Base-by-base conservation (phyloP, 1,284 basidiomycete species). In the Taiwanofungus camphoratus region DNA sequence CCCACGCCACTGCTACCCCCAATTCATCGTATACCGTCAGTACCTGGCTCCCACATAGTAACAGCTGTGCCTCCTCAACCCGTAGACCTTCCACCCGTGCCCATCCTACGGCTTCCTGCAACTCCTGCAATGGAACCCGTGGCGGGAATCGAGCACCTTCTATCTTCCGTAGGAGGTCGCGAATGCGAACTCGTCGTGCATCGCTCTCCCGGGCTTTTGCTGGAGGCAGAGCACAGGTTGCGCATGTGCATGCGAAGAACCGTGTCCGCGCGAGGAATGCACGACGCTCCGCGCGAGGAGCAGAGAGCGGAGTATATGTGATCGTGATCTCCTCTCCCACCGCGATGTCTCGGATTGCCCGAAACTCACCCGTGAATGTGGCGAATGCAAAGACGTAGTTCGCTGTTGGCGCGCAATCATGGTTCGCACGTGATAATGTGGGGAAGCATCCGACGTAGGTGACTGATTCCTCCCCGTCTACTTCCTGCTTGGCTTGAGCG, bases 201-300 rank as follows among this genome's bases (percentile, higher is more conserved):
- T 45, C 37, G 37, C 43, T 40, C 30, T 5, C 7, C 23, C 8
- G 6, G 2, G 16, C 20, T 21, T 30, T 29, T 3, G 47, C 22
- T 20, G 16, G 19, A n/a, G 55, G 54, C 8, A 54, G 48, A 5
- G 49, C 39, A 43, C 71, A 74, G 18, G 51, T 48, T 1, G 45
- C 24, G 52, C 71, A 73, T 11, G 34, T 41, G 49, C 71, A 74
- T 9, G 57, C 44, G 52, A 74, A 73, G 20, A 54, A 55, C 51
- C 63, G 71, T 24, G 42, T 42, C 1, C 45, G 38, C 7, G 52
- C 48, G 9, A 73, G 59, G 7, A 42, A 36, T 2, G 45, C 43
- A 19, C 54, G 41, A 1, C 48, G 48, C 35, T 46, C 41, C 15
- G 23, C 18, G 12, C 33, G 18, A n/a, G 45, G 36, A 4, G 31